Base-by-base conservation (phyloP, 2,329 filamentous ascomycete genomes). In the Colletotrichum sp. region DNA sequence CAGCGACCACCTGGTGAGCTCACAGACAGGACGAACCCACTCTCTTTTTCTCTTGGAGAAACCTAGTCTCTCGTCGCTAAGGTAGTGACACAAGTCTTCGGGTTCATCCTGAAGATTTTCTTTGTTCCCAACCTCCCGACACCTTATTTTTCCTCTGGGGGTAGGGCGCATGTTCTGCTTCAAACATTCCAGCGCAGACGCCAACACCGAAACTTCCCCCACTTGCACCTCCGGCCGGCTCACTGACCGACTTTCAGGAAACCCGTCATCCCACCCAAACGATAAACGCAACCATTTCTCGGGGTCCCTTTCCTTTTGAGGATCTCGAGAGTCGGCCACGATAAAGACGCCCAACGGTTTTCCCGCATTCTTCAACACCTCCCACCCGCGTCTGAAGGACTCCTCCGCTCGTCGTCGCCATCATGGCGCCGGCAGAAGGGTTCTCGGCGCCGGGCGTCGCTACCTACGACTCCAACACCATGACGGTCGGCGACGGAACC, bases 401-500 rank as follows among this genome's bases (percentile, higher is more conserved):
- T 55, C 67, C 36, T 57, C 28, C 66, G 28, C 49, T 70, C 77
- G 82, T 84, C 83, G 85, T 81, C 87, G 89, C 89, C 89, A 83
- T 82, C 83, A 92, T 93, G 91, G 90, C 90, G 87, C 89, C 90
- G 87, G 85, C 89, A 82, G 88, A 90, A 82, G 86, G 87, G 80
- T 88, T 94, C 81, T 94, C 94, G 79, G 89, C 93, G 78, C 90
- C 95, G 66, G 95, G 95, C 82, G 92, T 92, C 84, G 93, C 92
- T 82, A 91, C 89, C 79, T 96, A 96, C 85, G 89, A 90, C 80
- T 95, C 94, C 68, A 89, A 93, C 81, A 95, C 92, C n/a, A 88
- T 96, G 89, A 89, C 88, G 71, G 94, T 96, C 18, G 95, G 95
- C 78, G 95, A 96, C 82, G 95, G 95, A 26, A 96, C 95, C 39